Evolutionary conservation across 768 basidiomycete genomes (phyloP).

Genomic region (Rhizopogon sp.): DNA sequence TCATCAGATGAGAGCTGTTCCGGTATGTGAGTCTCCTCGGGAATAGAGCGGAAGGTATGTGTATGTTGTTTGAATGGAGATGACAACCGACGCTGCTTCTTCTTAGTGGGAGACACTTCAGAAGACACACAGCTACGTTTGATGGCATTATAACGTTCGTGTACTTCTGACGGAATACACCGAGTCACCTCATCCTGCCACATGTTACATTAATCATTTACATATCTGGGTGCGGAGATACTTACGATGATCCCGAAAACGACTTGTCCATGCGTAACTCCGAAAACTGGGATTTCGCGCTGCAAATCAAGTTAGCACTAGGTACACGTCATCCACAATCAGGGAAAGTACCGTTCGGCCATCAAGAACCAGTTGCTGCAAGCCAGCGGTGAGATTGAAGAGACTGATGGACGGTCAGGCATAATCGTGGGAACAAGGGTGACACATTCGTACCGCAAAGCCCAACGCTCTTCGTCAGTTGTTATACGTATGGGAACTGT

Average conservation of each 20-base stretch:
- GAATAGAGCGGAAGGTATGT: background rate
- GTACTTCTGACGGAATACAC: constrained; percentile 2
- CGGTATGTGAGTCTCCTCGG: background rate
- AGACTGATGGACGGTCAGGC: constrained; percentile 40
- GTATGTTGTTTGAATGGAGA: constrained; percentile 15
- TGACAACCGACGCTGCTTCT: constrained; percentile 20
- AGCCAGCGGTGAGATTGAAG: constrained; percentile 62
- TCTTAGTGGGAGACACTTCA: constrained; percentile 18
- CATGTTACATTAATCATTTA: background rate
- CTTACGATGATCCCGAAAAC: constrained; percentile 74
- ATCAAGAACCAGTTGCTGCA: constrained; percentile 45
- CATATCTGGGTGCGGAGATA: background rate
- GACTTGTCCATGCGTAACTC: constrained; percentile 58
- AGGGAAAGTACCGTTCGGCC: constrained; percentile 47
- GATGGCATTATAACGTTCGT: background rate
- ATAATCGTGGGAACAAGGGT: background rate
- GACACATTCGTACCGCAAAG: constrained; percentile 46
- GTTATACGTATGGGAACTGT: constrained; percentile 46
- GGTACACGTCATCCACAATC: background rate
- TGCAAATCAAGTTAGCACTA: constrained; percentile 18
- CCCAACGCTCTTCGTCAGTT: constrained; percentile 74
- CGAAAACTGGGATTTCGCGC: constrained; percentile 86
- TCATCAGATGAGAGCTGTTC: background rate
- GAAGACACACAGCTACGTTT: constrained; percentile 16
- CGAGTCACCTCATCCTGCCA: constrained; percentile 48